Evolutionary conservation across 2,329 filamentous ascomycete species (phyloP).

Genomic region (Alternaria rosae): DNA sequence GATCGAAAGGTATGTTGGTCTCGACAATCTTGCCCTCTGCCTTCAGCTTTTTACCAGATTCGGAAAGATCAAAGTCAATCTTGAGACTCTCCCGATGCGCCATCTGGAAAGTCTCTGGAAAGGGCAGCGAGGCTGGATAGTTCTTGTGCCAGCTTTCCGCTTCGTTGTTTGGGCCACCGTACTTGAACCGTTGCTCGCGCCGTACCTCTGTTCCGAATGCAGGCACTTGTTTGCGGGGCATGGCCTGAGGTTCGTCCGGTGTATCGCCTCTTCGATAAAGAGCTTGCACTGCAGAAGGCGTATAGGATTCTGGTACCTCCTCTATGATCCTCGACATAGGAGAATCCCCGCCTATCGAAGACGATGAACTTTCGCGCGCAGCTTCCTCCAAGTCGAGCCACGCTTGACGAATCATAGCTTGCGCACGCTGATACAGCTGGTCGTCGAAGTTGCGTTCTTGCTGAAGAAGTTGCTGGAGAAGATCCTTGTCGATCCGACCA

Average conservation of each 20-base stretch:
- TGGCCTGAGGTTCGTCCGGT: neutral
- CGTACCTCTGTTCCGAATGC: neutral
- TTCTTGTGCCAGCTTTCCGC: slow-evolving; percentile 32
- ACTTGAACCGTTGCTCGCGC: slow-evolving; percentile 26
- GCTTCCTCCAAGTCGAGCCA: slow-evolving; percentile 23
- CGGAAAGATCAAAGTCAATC: slow-evolving; percentile 34
- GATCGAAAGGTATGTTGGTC: slow-evolving; percentile 28
- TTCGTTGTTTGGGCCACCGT: slow-evolving; percentile 35
- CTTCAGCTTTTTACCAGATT: slow-evolving; percentile 17
- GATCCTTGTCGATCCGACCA: slow-evolving; percentile 32
- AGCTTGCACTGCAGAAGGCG: slow-evolving; percentile 1
- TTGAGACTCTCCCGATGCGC: slow-evolving; percentile 40
- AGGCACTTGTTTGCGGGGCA: neutral
- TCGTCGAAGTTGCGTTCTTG: slow-evolving; percentile 25
- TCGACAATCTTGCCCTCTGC: slow-evolving; percentile 12
- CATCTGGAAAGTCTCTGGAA: slow-evolving; percentile 39
- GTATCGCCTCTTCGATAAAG: slow-evolving; percentile 1
- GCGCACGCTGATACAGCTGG: slow-evolving; percentile 28
- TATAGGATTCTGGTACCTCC: slow-evolving; percentile 9
- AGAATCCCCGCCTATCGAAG: neutral
- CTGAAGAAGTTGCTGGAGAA: slow-evolving; percentile 28
- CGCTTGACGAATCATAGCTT: slow-evolving; percentile 28
- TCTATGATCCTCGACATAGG: slow-evolving; percentile 11
- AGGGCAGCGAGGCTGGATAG: slow-evolving; percentile 30
- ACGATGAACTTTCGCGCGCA: slow-evolving; percentile 3